Base-by-base conservation (phyloP, 192 early-diverging fungal species). In the Chytriomyces hyalinus region DNA sequence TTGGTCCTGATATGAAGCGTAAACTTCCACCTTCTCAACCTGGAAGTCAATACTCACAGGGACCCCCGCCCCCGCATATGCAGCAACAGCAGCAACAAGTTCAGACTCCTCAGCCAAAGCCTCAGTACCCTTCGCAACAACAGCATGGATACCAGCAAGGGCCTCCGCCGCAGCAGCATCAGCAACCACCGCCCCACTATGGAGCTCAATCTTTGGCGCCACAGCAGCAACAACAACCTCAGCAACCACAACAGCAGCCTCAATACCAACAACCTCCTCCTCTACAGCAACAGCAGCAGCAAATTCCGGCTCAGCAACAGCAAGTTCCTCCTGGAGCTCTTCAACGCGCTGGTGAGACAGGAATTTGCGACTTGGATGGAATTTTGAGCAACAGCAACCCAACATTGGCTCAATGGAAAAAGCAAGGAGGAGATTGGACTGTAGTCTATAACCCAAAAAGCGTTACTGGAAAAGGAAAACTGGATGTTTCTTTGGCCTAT, bases 401-500 rank as follows among this genome's bases (percentile, higher is more conserved):
- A 4, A 79, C 90, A 6, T 44, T 75, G 6, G 73, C 73, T 6
- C 73, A 75, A 51, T 84, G 92, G 78, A 94, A 93, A 81, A 91
- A 88, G 51, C 94, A 95, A 80, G 93, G 93, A 53, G 65, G 81
- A 0, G 96, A 97, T 86, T 97, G 95, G 94, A 91, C 93, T 84
- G 95, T 92, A 28, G 87, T 97, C 5, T 85, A 80, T 61, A 86
- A 87, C 44, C 79, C 76, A 60, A 78, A 70, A 61, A 70, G 83
- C 47, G 46, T 70, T 10, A 24, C 80, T 28, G 65, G 49, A 57
- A 71, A 80, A 36, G 73, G 49, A 43, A 51, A 75, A 59, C 28
- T 83, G 20, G 78, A 79, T 57, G 78, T 87, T 11, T 70, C 81
- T 49, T 69, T 81, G 67, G 80, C 85, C 20, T 84, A 87, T 51